Evolutionary conservation across 1,139 yeast species (phyloP).

Genomic region (Sugiyamaella japonica): DNA sequence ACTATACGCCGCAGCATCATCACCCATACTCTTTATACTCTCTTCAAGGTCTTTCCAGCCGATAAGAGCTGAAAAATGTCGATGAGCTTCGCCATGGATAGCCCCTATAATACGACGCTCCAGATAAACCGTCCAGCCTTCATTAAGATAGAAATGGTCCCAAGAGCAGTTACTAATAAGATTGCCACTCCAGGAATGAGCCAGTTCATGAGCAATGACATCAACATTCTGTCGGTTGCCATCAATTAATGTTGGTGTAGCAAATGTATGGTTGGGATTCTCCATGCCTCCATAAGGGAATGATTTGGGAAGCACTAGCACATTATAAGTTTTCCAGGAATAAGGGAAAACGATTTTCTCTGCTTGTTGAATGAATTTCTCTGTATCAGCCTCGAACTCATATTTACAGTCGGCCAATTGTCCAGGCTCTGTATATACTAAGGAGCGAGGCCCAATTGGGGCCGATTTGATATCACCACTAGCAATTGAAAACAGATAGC

Average conservation of each 20-base stretch:
- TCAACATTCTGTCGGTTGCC: constrained; percentile 86
- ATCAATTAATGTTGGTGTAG: constrained; percentile 84
- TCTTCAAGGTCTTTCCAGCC: constrained; percentile 84
- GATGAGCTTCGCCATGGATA: constrained; percentile 70
- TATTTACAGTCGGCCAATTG: constrained; percentile 66
- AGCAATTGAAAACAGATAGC: constrained; percentile 81
- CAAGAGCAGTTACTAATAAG: constrained; percentile 86
- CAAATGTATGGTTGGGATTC: constrained; percentile 86
- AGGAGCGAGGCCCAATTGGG: constrained; percentile 82
- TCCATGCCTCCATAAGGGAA: constrained; percentile 98
- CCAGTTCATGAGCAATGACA: constrained; percentile 88
- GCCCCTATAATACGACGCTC: constrained; percentile 82
- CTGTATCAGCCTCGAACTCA: constrained; percentile 79
- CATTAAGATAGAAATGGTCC: constrained; percentile 95
- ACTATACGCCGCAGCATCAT: constrained; percentile 53
- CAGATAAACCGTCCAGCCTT: constrained; percentile 93
- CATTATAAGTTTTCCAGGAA: constrained; percentile 85
- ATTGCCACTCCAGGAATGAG: constrained; percentile 93
- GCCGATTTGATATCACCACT: constrained; percentile 74
- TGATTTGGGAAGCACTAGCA: constrained; percentile 73
- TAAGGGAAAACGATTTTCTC: constrained; percentile 76
- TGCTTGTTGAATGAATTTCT: constrained; percentile 76
- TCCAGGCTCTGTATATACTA: constrained; percentile 76
- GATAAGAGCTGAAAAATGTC: constrained; percentile 80
- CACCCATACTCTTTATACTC: constrained; percentile 59